Evolutionary conservation across 176 grass and related monocot genomes (phyloP).

Genomic region (Oryza meyeriana): DNA sequence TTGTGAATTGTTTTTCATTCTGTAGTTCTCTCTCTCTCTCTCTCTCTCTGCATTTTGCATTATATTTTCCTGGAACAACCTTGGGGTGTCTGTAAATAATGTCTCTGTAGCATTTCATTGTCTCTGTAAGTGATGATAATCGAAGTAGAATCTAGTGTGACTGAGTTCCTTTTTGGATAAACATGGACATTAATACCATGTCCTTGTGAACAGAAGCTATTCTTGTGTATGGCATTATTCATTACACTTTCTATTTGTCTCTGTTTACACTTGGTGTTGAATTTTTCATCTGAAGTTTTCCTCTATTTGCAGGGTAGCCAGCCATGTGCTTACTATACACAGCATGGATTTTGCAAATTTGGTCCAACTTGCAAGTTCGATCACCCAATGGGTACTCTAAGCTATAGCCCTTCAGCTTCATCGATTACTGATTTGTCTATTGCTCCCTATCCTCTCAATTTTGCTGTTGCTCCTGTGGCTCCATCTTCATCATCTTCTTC

Average conservation of each 20-base stretch:
- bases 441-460: conserved; percentile 50
- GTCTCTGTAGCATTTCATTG: conserved; percentile 1
- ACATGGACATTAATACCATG: conserved; percentile 15
- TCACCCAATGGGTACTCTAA: conserved; percentile 60
- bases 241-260: background rate
- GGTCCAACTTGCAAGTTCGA: conserved; percentile 78
- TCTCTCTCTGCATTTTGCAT: background rate
- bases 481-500: conserved; percentile 43
- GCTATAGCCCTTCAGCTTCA: conserved; percentile 52
- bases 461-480: conserved; percentile 48
- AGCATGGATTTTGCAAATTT: conserved; percentile 71
- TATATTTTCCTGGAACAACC: background rate
- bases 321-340: conserved; percentile 62
- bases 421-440: conserved; percentile 58
- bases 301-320: conserved; percentile 60
- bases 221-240: background rate
- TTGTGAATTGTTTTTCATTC: background rate
- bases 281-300: conserved; percentile 8
- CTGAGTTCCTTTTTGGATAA: conserved; percentile 8
- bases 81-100: background rate
- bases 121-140: conserved; percentile 15
- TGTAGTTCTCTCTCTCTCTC: background rate
- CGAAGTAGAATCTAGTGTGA: background rate
- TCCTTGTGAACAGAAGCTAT: background rate
- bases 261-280: background rate